Percentiles rank a stretch among this genome's conserved stretches.
Evolutionary conservation across 148 eudicot species (phyloP).

Genomic region (Selenicereus undatus): DNA sequence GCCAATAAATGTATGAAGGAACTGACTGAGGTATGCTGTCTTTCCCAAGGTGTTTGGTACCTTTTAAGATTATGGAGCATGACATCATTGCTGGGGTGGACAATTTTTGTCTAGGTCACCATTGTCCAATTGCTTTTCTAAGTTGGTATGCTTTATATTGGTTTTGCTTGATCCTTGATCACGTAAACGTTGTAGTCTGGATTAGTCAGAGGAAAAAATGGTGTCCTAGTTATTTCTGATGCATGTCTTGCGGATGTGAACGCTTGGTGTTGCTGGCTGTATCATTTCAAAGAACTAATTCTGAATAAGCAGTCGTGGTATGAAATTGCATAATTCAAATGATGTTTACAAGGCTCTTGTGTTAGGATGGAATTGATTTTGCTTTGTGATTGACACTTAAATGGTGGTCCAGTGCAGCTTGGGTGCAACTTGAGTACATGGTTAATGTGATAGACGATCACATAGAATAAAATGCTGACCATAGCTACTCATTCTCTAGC

Average conservation of each 20-base stretch:
- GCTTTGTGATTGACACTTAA: too few species aligned
- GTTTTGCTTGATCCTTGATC: not conserved
- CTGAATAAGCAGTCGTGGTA: not conserved
- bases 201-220: not conserved
- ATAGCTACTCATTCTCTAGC: not conserved
- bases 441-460: not conserved
- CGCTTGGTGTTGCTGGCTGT: not conserved
- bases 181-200: not conserved
- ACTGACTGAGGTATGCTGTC: slow-evolving; percentile 45
- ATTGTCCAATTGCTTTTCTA: not conserved
- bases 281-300: not conserved
- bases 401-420: not conserved
- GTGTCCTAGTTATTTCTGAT: not conserved
- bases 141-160: not conserved
- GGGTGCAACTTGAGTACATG: not conserved
- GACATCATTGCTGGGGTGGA: not conserved
- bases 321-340: not conserved
- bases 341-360: not conserved
- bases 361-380: not conserved
- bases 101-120: too few species aligned
- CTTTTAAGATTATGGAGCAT: not conserved
- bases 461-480: not conserved
- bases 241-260: not conserved
- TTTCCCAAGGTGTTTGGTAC: not conserved
- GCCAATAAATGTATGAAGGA: slow-evolving; percentile 45